Evolutionary conservation across 169 alveolate genomes (phyloP).

Genomic region (Plasmodium relictum): DNA sequence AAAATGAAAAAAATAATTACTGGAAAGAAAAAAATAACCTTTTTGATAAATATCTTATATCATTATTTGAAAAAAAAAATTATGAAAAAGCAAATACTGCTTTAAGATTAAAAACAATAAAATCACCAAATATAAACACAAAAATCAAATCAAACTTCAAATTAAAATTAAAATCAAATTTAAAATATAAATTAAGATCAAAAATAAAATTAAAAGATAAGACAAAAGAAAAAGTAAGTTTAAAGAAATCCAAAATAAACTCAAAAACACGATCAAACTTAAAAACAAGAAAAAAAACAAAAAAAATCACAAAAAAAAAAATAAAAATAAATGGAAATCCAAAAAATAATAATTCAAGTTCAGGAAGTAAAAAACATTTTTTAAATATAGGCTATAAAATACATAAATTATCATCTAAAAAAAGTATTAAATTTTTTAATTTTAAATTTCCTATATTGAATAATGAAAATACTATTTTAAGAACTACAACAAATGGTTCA

Average conservation of each 20-base stretch:
- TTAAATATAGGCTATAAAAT: slow-evolving; percentile 23
- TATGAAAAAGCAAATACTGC: slow-evolving; percentile 26
- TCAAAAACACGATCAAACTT: not conserved
- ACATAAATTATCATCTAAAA: not conserved
- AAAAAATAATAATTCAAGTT: not conserved
- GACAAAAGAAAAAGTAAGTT: not conserved
- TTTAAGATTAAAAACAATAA: slow-evolving; percentile 17
- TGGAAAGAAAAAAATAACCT: not conserved
- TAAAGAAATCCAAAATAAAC: not conserved
- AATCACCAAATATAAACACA: too few relatives aligned
- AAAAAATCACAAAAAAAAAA: not conserved
- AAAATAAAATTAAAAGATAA: not conserved
- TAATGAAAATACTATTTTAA: not conserved
- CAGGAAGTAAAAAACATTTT: slow-evolving; percentile 5
- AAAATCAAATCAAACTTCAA: slow-evolving; percentile 27
- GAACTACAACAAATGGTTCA: too few relatives aligned
- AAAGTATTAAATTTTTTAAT: slow-evolving; percentile 16
- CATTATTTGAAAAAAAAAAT: slow-evolving; percentile 23
- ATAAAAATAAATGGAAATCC: not conserved
- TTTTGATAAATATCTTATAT: slow-evolving; percentile 31
- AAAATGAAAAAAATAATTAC: slow-evolving; percentile 7
- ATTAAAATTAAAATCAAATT: not conserved
- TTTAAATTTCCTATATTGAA: not conserved
- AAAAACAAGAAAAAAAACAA: not conserved
- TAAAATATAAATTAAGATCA: not conserved